These are phyloP conservation scores for Penicillium sp. DNA, from an alignment of 2,329 filamentous ascomycete species.

Conservation along the genomic window DNA sequence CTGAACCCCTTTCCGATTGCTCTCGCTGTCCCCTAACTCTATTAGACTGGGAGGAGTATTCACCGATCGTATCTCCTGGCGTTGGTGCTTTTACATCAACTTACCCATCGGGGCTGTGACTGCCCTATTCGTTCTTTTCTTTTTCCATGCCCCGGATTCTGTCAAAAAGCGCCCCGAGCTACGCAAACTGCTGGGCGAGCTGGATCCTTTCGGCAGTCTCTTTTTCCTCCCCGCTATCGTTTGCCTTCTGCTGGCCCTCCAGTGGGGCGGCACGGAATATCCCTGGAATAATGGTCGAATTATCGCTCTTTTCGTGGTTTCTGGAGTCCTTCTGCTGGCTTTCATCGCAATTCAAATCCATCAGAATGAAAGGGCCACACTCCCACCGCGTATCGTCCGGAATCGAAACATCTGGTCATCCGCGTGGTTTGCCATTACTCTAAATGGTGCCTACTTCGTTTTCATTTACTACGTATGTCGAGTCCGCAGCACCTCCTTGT, in stretches of 20 bases:
- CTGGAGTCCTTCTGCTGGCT: conserved; percentile 34
- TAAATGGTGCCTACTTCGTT: conserved; percentile 16
- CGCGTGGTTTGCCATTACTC: conserved; percentile 28
- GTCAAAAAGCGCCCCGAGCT: conserved; percentile 23
- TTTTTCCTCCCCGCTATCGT: conserved; percentile 32
- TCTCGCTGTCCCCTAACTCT: background rate
- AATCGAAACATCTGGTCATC: conserved; percentile 43
- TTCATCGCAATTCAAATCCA: conserved; percentile 50
- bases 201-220: conserved; percentile 38
- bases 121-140: conserved; percentile 50
- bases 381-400: conserved; percentile 52
- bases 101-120: conserved; percentile 43
- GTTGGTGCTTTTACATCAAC: conserved; percentile 48
- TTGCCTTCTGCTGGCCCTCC: conserved; percentile 27
- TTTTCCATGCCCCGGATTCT: conserved; percentile 44
- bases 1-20: conserved; percentile 5
- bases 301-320: conserved; percentile 25
- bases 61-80: conserved; percentile 42
- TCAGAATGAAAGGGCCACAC: conserved; percentile 50
- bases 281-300: conserved; percentile 25
- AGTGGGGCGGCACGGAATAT: conserved; percentile 30
- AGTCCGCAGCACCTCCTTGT: background rate
- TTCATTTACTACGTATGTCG: conserved; percentile 19
- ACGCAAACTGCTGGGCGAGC: conserved; percentile 28
- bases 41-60: conserved; percentile 40